Evolutionary conservation across 257 asterid species (phyloP).

Genomic region (Solanum pinnatisectum): DNA sequence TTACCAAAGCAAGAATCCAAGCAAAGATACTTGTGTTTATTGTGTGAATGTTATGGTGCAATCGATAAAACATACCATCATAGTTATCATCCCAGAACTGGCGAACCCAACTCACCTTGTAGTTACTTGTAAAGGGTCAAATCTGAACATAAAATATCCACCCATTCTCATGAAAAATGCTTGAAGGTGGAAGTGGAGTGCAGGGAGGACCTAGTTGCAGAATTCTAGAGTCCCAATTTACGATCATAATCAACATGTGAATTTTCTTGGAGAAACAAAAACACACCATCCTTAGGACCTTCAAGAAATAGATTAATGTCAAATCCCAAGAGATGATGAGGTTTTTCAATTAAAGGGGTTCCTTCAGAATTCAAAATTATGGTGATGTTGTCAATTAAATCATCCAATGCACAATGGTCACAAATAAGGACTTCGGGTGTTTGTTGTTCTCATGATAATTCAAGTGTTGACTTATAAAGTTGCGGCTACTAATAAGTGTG

Average conservation of each 20-base stretch:
- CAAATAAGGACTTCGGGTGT: background rate
- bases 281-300: background rate
- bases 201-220: background rate
- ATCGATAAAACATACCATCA: background rate
- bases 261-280: background rate
- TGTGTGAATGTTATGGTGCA: conserved; percentile 62
- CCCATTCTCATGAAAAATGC: background rate
- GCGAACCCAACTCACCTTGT: background rate
- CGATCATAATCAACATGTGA: no score
- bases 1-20: conserved; percentile 82
- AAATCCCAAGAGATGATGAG: background rate
- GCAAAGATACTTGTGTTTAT: conserved; percentile 79
- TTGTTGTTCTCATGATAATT: background rate
- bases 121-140: background rate
- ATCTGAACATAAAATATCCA: background rate
- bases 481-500: background rate
- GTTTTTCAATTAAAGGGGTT: background rate
- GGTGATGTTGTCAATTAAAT: background rate
- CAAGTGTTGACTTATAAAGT: background rate
- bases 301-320: background rate
- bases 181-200: background rate
- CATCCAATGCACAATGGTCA: background rate
- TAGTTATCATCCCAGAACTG: background rate
- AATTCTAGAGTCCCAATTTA: background rate
- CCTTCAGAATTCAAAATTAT: background rate